phyloP scores from a whole-genome alignment of 176 grass and related monocot species.

The Oryza meyeriana region DNA sequence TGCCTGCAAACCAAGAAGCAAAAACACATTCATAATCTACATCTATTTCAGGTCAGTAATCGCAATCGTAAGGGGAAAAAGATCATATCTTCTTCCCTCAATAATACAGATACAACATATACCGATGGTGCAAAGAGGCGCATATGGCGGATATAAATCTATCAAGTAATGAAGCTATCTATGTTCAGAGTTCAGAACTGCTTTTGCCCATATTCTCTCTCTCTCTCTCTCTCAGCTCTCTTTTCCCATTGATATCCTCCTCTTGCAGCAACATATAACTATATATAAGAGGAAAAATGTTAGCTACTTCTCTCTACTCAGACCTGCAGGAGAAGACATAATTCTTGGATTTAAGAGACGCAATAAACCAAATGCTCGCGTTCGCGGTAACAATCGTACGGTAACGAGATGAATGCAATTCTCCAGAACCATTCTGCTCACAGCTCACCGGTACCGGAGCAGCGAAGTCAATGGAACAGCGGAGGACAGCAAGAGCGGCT shows the following conservation, averaged over 20 bases:
- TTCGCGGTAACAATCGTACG: slow-evolving; percentile 21
- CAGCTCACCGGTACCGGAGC: neutral
- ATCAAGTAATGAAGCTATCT: slow-evolving; percentile 8
- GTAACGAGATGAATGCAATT: slow-evolving; percentile 39
- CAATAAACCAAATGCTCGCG: slow-evolving; percentile 22
- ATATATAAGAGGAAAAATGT: neutral
- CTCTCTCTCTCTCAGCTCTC: no score
- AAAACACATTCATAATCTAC: neutral
- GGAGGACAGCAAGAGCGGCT: slow-evolving; percentile 13
- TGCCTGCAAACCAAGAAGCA: slow-evolving; percentile 25
- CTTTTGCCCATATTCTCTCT: neutral
- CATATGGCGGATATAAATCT: neutral
- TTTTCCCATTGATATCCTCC: neutral
- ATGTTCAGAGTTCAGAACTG: slow-evolving; percentile 14
- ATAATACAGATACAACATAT: neutral
- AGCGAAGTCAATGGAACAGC: slow-evolving; percentile 23
- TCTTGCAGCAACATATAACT: slow-evolving; percentile 8
- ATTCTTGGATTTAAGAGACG: slow-evolving; percentile 17
- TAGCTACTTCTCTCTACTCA: slow-evolving; percentile 11
- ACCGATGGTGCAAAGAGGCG: neutral
- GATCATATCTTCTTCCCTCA: neutral
- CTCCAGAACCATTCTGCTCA: slow-evolving; percentile 8
- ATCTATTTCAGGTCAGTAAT: neutral
- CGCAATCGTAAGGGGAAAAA: neutral
- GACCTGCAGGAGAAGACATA: slow-evolving; percentile 30